Evolutionary conservation across 2,329 filamentous ascomycete species (phyloP).

Genomic region (Verticillium albo-atrum): DNA sequence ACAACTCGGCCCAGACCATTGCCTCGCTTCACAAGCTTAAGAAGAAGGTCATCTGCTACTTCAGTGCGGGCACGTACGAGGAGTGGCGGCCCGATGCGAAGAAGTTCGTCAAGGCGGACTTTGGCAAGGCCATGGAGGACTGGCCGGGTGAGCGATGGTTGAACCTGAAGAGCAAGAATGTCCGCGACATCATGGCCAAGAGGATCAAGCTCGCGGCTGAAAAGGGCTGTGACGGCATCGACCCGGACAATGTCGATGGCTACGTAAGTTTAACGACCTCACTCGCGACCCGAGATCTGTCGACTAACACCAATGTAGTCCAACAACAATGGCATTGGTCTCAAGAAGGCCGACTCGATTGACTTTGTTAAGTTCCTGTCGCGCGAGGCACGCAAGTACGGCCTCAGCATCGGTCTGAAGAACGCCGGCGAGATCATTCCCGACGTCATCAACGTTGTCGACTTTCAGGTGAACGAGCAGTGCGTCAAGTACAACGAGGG

Average conservation of each 20-base stretch:
- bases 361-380: slow-evolving; percentile 60
- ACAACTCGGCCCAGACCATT: slow-evolving; percentile 40
- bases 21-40: slow-evolving; percentile 52
- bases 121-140: slow-evolving; percentile 54
- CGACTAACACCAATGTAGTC: slow-evolving; percentile 22
- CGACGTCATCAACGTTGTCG: slow-evolving; percentile 40
- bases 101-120: slow-evolving; percentile 49
- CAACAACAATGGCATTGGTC: slow-evolving; percentile 57
- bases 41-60: slow-evolving; percentile 69
- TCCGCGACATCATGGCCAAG: slow-evolving; percentile 60
- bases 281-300: neutral
- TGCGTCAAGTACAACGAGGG: slow-evolving; percentile 60
- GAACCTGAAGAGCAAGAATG: slow-evolving; percentile 49
- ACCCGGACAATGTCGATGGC: slow-evolving; percentile 68
- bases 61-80: slow-evolving; percentile 68
- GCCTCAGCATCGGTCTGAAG: slow-evolving; percentile 63
- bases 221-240: slow-evolving; percentile 65
- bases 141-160: slow-evolving; percentile 68
- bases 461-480: slow-evolving; percentile 68
- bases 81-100: slow-evolving; percentile 53
- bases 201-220: slow-evolving; percentile 55
- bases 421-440: slow-evolving; percentile 60
- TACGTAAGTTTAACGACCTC: slow-evolving; percentile 42
- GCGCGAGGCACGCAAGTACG: slow-evolving; percentile 42
- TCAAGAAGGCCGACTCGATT: slow-evolving; percentile 53